phyloP scores from a whole-genome alignment of 495 filamentous ascomycete species.

The Friedmanniomyces simplex region DNA sequence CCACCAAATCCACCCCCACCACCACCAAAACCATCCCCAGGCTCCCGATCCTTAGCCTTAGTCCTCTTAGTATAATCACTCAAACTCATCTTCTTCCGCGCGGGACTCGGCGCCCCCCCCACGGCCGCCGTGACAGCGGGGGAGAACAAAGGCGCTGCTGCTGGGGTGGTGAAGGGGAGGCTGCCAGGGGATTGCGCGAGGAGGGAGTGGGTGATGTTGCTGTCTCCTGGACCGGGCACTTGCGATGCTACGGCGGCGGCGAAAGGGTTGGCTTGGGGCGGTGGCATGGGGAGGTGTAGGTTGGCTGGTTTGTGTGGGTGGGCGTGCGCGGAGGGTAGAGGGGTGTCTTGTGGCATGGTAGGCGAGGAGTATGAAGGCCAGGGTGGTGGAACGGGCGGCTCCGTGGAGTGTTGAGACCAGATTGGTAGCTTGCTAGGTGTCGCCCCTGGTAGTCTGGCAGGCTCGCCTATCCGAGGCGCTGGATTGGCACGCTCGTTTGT shows the following conservation, averaged over 20 bases:
- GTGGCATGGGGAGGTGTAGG: constrained; percentile 19
- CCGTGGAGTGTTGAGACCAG: background rate
- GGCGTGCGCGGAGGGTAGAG: background rate
- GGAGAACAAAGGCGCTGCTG: constrained; percentile 31
- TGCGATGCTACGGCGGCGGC: constrained; percentile 11
- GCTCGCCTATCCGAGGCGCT: background rate
- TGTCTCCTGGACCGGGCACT: background rate
- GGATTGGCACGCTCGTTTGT: background rate
- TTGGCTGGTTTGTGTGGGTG: constrained; percentile 1
- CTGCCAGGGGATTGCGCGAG: constrained; percentile 45
- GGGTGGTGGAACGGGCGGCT: constrained; percentile 8
- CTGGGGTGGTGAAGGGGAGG: constrained; percentile 26
- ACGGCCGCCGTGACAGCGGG: constrained; percentile 35
- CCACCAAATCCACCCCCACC: background rate
- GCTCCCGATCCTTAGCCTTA: constrained; percentile 22
- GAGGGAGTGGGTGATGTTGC: constrained; percentile 26
- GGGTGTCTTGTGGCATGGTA: background rate
- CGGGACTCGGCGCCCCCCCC: constrained; percentile 49
- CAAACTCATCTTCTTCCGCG: constrained; percentile 63
- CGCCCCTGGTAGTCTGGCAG: background rate
- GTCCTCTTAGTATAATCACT: constrained; percentile 56
- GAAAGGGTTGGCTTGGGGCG: constrained; percentile 10
- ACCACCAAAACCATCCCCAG: background rate
- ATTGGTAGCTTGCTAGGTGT: background rate
- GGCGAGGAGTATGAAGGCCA: background rate